Base-by-base conservation (phyloP, 192 early-diverging fungal genomes). In the Lobosporangium transversale region DNA sequence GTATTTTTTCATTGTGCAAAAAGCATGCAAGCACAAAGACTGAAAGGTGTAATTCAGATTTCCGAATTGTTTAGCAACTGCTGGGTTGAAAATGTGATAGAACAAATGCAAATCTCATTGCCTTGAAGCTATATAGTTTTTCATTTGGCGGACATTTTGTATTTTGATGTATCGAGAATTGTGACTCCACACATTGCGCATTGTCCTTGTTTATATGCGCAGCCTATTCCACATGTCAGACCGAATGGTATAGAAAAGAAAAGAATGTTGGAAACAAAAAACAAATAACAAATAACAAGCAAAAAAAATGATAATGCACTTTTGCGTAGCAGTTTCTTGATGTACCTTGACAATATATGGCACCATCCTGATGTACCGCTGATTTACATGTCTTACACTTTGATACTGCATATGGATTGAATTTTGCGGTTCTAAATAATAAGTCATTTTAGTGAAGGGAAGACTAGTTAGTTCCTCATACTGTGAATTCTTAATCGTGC, bases 341-440 rank as follows among this genome's bases (percentile, higher is more conserved):
- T 47, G 79, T 87, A 83, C 86, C 79, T 87, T 89, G 88, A 53
- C 88, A 89, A 51, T 88, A 89, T 71, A 86, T 74, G 4, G 85
- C 82, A 9, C 86, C 81, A 18, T 84, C 83, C 70, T 89, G 88
- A 73, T 89, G 88, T 0, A 88, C 79, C 53, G 78, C 73, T 1
- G 81, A 80, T 62, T 88, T 88, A 47, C 86, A 89, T 20, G 86
- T 73, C 60, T 86, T 87, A 47, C 88, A 89, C 66, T 89, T 89
- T 55, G 73, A 61, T 18, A 51, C 69, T 27, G 84, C 83, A 50
- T 88, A 86, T 26, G 88, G 88, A 47, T 78, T 78, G 58, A 86
- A 88, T 53, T 86, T 85, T 56, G 68, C 65, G 2, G 62, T 68
- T 30, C 66, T 60, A 58, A 21, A 30, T 40, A 48, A 43, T 32